These are phyloP conservation scores for Pseudognaphalium luteoalbum DNA, from an alignment of 129 eudicot species.

Conservation along the genomic window DNA sequence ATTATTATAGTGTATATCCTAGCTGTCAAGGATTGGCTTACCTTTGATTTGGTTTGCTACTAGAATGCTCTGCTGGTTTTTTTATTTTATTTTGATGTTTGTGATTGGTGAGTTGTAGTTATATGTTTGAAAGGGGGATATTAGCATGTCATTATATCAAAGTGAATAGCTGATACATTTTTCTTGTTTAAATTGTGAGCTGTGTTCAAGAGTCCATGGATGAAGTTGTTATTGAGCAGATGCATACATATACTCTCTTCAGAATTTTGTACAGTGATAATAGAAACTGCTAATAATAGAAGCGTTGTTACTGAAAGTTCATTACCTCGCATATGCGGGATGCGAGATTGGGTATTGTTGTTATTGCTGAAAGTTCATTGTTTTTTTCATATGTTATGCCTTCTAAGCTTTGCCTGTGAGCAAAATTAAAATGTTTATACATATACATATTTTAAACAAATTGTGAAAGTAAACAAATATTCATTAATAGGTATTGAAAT, in stretches of 20 bases:
- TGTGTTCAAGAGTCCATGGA: not conserved
- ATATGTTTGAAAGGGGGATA: slow-evolving; percentile 25
- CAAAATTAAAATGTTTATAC: no score
- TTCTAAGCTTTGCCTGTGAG: no score
- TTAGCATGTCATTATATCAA: slow-evolving; percentile 17
- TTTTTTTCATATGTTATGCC: no score
- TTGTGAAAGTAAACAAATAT: no score
- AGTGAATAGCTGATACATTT: slow-evolving; percentile 4
- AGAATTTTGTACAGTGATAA: not conserved
- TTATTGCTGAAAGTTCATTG: no score
- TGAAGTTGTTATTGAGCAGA: not conserved
- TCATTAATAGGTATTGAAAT: no score
- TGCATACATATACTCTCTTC: not conserved
- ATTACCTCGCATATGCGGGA: no score
- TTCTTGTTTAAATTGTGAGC: not conserved
- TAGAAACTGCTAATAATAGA: not conserved
- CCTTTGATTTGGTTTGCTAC: slow-evolving; percentile 14
- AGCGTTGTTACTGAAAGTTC: no score
- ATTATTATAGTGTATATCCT: slow-evolving; percentile 18
- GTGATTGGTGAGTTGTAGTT: slow-evolving; percentile 34
- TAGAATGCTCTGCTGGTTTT: slow-evolving; percentile 15
- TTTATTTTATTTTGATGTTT: slow-evolving; percentile 12
- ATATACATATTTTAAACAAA: no score
- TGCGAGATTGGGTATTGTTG: no score
- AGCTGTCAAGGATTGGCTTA: slow-evolving; percentile 5